Evolutionary conservation across 164 flowering plant species (phyloP).

Genomic region (Warburgia ugandensis): DNA sequence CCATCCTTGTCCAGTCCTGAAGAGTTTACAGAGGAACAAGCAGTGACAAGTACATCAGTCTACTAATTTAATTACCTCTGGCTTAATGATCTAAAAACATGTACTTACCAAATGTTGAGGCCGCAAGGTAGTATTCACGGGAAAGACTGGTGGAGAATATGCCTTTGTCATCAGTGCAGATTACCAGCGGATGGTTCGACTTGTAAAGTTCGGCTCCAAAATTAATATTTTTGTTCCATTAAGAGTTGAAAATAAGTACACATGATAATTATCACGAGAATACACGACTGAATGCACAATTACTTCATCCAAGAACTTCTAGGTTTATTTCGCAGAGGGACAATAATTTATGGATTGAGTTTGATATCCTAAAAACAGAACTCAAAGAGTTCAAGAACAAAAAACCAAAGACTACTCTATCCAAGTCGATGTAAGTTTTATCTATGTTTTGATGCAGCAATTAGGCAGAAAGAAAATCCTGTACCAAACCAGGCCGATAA

Average conservation of each 20-base stretch:
- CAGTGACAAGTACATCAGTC: not conserved
- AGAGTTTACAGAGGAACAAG: conserved; percentile 5
- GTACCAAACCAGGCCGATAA: not conserved
- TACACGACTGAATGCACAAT: not conserved
- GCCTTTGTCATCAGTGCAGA: conserved; percentile 93
- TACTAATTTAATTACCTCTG: not conserved
- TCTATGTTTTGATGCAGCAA: not conserved
- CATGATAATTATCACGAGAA: not conserved
- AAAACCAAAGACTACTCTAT: not conserved
- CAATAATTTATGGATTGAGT: not conserved
- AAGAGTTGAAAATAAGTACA: not conserved
- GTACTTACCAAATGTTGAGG: conserved; percentile 67
- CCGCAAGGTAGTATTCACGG: conserved; percentile 59
- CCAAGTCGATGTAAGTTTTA: not conserved
- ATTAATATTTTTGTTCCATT: not conserved
- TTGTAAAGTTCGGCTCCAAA: conserved; percentile 73
- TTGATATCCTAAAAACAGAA: not conserved
- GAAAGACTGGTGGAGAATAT: conserved; percentile 87
- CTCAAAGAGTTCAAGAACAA: not conserved
- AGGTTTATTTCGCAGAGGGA: too few relatives aligned
- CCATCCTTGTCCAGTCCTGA: conserved; percentile 63
- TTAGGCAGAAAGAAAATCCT: not conserved
- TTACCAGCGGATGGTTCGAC: conserved; percentile 56
- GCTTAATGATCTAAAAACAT: not conserved
- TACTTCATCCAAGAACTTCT: too few relatives aligned